Conservation (phyloP, 1,284 basidiomycete species). For the Leucoagaricus sp. region DNA sequence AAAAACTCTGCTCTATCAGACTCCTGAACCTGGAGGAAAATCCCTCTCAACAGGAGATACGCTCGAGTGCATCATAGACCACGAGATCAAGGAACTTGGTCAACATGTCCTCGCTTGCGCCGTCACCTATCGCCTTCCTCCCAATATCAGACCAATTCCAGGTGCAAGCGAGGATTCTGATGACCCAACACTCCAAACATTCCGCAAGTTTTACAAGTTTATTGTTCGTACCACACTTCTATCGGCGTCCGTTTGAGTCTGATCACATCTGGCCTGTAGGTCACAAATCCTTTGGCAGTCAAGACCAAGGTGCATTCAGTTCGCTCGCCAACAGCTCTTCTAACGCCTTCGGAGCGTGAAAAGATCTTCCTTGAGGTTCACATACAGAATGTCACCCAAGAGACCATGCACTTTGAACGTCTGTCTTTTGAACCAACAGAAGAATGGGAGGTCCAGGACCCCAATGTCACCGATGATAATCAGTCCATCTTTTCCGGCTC, state of each 20-base stretch:
- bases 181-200: conserved; percentile 67
- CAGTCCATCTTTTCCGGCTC: conserved; percentile 58
- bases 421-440: conserved; percentile 76
- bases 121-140: conserved; percentile 69
- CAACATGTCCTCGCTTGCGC: conserved; percentile 81
- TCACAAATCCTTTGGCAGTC: conserved; percentile 85
- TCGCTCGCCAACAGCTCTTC: conserved; percentile 67
- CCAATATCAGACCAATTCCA: conserved; percentile 48
- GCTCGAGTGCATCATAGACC: conserved; percentile 64
- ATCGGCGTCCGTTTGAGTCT: background rate
- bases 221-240: conserved; percentile 51
- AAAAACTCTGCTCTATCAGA: conserved; percentile 63
- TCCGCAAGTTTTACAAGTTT: conserved; percentile 90
- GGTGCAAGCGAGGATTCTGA: conserved; percentile 46
- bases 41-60: conserved; percentile 55
- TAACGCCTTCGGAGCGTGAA: conserved; percentile 63
- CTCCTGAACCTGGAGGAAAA: conserved; percentile 48
- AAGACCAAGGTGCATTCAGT: conserved; percentile 86
- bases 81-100: conserved; percentile 83
- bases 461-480: conserved; percentile 39
- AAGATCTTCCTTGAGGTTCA: conserved; percentile 88
- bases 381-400: conserved; percentile 81
- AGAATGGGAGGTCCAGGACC: conserved; percentile 64
- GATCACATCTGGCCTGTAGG: conserved; percentile 43
- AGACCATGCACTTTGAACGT: conserved; percentile 75